Conservation (phyloP, 2,329 filamentous ascomycete species). For the Hypocreales sp. region DNA sequence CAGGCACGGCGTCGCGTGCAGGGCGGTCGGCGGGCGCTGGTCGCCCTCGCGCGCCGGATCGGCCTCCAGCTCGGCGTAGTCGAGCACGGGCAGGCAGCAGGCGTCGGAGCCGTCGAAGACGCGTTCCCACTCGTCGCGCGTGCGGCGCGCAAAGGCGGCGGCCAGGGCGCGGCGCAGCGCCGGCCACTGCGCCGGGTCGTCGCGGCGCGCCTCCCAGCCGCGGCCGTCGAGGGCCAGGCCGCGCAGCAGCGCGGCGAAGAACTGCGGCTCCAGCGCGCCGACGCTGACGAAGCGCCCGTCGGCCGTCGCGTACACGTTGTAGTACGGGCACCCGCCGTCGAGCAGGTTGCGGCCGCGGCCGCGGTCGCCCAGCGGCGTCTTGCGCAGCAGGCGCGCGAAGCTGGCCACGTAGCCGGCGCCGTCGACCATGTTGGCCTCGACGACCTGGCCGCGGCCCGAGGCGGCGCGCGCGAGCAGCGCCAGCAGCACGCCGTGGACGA, state of each 20-base stretch:
- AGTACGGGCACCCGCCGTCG: conserved; percentile 77
- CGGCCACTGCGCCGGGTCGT: conserved; percentile 52
- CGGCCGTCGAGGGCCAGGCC: conserved; percentile 45
- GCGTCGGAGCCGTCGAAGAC: conserved; percentile 87
- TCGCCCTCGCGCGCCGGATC: conserved; percentile 41
- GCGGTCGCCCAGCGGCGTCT: conserved; percentile 44
- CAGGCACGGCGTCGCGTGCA: conserved; percentile 54
- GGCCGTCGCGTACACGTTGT: conserved; percentile 74
- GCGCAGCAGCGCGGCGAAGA: conserved; percentile 54
- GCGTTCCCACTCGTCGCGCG: conserved; percentile 64
- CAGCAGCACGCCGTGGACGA: conserved; percentile 69
- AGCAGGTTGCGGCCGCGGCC: conserved; percentile 62
- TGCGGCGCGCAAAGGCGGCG: conserved; percentile 49
- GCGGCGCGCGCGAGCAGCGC: conserved; percentile 53
- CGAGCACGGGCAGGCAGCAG: conserved; percentile 78
- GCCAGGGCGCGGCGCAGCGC: conserved; percentile 46
- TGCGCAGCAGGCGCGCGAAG: conserved; percentile 55
- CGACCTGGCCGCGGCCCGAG: conserved; percentile 65
- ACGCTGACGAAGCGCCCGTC: conserved; percentile 73
- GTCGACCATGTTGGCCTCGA: conserved; percentile 96
- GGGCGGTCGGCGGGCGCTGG: conserved; percentile 53
- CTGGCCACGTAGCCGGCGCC: conserved; percentile 65
- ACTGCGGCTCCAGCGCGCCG: conserved; percentile 80
- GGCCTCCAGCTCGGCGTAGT: conserved; percentile 53
- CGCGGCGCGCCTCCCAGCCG: conserved; percentile 34